phyloP scores from a whole-genome alignment of 129 eudicot species.

The Lonicera japonica region DNA sequence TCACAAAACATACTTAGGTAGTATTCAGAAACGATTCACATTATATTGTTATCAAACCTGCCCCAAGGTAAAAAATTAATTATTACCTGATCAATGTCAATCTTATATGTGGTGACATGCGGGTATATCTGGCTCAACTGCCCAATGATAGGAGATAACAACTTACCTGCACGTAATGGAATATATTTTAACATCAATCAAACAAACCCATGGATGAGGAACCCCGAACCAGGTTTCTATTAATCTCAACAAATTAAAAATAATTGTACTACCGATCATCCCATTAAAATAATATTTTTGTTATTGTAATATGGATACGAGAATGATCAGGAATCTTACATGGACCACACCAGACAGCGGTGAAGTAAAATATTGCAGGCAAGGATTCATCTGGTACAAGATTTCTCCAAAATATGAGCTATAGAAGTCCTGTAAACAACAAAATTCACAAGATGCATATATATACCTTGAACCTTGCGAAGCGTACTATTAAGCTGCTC shows the following conservation, averaged over 20 bases:
- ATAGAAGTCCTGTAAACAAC: conserved; percentile 1
- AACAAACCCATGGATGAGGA: neutral
- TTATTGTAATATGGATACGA: neutral
- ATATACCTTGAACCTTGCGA: conserved; percentile 67
- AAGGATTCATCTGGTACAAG: conserved; percentile 69
- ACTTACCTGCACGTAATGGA: conserved; percentile 48
- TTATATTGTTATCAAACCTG: neutral
- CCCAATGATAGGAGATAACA: conserved; percentile 69
- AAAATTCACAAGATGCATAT: neutral
- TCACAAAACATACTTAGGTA: neutral
- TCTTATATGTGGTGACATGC: conserved; percentile 74
- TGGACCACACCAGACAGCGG: conserved; percentile 98
- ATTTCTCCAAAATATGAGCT: conserved; percentile 11
- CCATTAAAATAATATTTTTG: neutral
- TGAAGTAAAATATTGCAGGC: conserved; percentile 87
- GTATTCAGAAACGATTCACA: neutral
- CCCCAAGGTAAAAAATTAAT: neutral
- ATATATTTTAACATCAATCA: neutral
- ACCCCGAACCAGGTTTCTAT: too few relatives aligned
- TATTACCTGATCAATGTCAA: conserved; percentile 80
- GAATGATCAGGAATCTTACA: conserved; percentile 44
- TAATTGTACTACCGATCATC: conserved; percentile 2
- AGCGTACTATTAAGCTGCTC: conserved; percentile 64
- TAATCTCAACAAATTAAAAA: neutral
- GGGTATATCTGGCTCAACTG: conserved; percentile 78